These are phyloP conservation scores for Panaeolus papilionaceus DNA, from an alignment of 768 basidiomycete species.

Conservation along the genomic window DNA sequence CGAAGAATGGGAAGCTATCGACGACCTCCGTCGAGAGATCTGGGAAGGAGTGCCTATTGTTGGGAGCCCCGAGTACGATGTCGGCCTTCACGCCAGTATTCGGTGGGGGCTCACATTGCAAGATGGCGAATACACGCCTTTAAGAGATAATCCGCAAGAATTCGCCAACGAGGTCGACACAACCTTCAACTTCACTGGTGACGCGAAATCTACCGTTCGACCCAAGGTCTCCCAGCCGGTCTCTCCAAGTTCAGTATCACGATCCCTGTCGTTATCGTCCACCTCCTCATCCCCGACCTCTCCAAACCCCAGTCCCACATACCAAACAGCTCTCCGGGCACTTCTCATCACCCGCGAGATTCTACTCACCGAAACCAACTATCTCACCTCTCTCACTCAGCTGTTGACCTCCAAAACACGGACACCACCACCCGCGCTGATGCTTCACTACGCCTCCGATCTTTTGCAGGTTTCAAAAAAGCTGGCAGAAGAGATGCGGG, in stretches of 20 bases:
- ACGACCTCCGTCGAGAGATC: not conserved
- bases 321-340: constrained; percentile 40
- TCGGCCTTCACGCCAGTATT: not conserved
- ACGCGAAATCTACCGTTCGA: not conserved
- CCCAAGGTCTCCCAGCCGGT: not conserved
- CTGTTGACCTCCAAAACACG: constrained; percentile 40
- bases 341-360: constrained; percentile 48
- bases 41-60: not conserved
- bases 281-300: not conserved
- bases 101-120: not conserved
- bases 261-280: constrained; percentile 10
- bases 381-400: constrained; percentile 39
- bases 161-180: not conserved
- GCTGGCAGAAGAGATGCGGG: constrained; percentile 53
- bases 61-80: not conserved
- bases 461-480: constrained; percentile 54
- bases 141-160: not conserved
- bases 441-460: constrained; percentile 56
- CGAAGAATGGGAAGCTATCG: not conserved
- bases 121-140: not conserved
- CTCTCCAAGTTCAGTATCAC: not conserved
- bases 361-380: constrained; percentile 50
- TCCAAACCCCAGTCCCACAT: not conserved
- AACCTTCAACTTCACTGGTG: not conserved
- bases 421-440: constrained; percentile 56